These are phyloP conservation scores for Cucumis hystrix DNA, from an alignment of 306 rosid species.

Conservation along the genomic window DNA sequence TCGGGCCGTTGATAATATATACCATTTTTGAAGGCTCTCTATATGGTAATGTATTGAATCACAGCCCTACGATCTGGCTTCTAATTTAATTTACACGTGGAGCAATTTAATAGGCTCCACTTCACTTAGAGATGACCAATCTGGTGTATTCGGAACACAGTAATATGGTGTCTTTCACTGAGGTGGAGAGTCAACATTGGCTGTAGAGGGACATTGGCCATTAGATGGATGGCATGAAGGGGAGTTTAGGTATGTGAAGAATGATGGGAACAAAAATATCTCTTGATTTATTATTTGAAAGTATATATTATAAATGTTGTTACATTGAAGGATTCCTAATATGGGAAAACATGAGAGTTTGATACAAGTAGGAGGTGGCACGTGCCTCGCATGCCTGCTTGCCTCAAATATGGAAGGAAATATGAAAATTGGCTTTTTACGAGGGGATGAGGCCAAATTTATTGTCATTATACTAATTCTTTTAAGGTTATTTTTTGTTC, in stretches of 20 bases:
- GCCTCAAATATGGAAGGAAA: not conserved
- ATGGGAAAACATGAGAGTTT: not conserved
- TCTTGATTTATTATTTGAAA: not conserved
- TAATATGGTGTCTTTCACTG: not conserved
- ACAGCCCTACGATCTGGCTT: not conserved
- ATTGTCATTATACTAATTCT: too few relatives aligned
- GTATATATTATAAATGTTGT: not conserved
- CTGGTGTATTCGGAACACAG: not conserved
- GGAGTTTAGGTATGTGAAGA: too few relatives aligned
- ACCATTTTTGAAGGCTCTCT: not conserved
- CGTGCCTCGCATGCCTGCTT: conserved; percentile 6
- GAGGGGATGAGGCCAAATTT: too few relatives aligned
- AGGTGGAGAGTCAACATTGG: not conserved
- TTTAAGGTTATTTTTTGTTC: too few relatives aligned
- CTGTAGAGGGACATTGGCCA: too few relatives aligned
- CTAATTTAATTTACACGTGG: not conserved
- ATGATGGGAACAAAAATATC: not conserved
- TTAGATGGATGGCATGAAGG: not conserved
- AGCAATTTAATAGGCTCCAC: not conserved
- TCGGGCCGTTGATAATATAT: conserved; percentile 3
- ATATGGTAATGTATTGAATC: not conserved
- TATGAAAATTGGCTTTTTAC: too few relatives aligned
- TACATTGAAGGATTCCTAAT: not conserved
- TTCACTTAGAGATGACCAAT: not conserved
- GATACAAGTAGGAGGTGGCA: not conserved